Evolutionary conservation across 1,284 basidiomycete genomes (phyloP), one percentile per base, ranked within the genome.

Genomic region (Cryptococcus jaspeensis): DNA sequence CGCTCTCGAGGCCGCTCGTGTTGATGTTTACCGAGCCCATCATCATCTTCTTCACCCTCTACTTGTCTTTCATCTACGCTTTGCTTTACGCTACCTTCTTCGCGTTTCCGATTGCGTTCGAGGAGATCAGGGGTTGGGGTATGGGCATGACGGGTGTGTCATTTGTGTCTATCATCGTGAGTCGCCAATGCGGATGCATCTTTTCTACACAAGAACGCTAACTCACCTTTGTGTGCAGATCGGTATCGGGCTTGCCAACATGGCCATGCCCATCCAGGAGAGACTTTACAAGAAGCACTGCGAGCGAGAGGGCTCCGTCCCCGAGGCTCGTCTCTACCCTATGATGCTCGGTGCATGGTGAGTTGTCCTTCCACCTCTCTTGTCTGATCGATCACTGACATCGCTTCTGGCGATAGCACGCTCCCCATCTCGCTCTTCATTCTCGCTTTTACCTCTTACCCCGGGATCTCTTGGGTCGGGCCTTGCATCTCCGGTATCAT

Each of bases 61-160:
- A 80, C 69, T 66, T 80, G 5, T 73, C 73, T 11, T 79, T 81
- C 63, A 71, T 81, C 50, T 82, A 82, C 66, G 65, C 69, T 51
- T 61, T 75, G 13, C 67, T 76, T 3, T 75, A 75, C 65, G 63
- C 67, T 22, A 65, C 68, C 41, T 77, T 77, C 70, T 74, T 75
- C 36, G 72, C 72, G 16, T 74, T 74, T 64, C 74, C 74, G 4
- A 69, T 74, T 50, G 69, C 70, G 15, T 80, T 75, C 53, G 67
- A 69, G 50, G 67, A 74, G 58, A 72, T 73, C 50, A 68, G 72
- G 20, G 74, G 73, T 41, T 78, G 72, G 70, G 69, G 64, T 50
- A 56, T 67, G 5, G 74, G 75, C 39, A 63, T 73, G 60, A 72
- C 72, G 1, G 78, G 78, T 40, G 67, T 74, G 15, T 66, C 71